Percentiles rank a stretch among this genome's conserved stretches.
Conservation (phyloP, 352 stramenopile species). For the Phytophthora boehmeriae region DNA sequence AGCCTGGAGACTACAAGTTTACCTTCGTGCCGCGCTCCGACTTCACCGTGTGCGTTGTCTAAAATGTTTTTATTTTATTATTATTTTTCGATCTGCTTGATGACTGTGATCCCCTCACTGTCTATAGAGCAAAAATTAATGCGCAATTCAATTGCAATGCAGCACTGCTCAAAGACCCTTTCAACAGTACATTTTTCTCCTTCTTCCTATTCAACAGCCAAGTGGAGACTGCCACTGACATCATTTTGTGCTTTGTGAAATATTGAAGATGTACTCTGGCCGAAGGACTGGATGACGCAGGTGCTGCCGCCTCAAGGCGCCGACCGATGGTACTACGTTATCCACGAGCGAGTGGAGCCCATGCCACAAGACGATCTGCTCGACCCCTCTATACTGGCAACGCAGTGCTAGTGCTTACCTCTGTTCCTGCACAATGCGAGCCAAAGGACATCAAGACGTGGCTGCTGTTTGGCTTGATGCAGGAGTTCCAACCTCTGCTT, state of each 20-base stretch:
- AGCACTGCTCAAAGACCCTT: slow-evolving; percentile 63
- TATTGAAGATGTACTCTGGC: slow-evolving; percentile 66
- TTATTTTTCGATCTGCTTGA: background rate
- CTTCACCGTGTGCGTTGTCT: slow-evolving; percentile 54
- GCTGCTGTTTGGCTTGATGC: slow-evolving; percentile 62
- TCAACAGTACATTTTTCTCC: slow-evolving; percentile 70
- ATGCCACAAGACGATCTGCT: slow-evolving; percentile 61
- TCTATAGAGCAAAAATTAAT: slow-evolving; percentile 56
- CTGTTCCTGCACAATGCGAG: slow-evolving; percentile 62
- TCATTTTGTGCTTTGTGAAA: slow-evolving; percentile 1
- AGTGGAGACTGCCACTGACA: background rate
- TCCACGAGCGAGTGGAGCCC: slow-evolving; percentile 67
- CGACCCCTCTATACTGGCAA: slow-evolving; percentile 57
- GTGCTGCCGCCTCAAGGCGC: slow-evolving; percentile 51
- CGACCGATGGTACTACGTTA: slow-evolving; percentile 79
- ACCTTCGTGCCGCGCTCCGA: slow-evolving; percentile 54
- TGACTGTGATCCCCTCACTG: background rate
- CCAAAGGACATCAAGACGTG: slow-evolving; percentile 55
- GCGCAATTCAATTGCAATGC: slow-evolving; percentile 70
- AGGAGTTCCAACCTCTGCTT: slow-evolving; percentile 63
- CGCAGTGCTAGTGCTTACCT: slow-evolving; percentile 56
- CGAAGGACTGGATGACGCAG: slow-evolving; percentile 71
- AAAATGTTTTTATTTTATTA: background rate
- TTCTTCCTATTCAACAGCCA: background rate
- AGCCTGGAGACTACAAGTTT: slow-evolving; percentile 49